These are phyloP conservation scores for Colletotrichum gigasporum DNA, from an alignment of 2,329 filamentous ascomycete genomes.

Conservation along the genomic window DNA sequence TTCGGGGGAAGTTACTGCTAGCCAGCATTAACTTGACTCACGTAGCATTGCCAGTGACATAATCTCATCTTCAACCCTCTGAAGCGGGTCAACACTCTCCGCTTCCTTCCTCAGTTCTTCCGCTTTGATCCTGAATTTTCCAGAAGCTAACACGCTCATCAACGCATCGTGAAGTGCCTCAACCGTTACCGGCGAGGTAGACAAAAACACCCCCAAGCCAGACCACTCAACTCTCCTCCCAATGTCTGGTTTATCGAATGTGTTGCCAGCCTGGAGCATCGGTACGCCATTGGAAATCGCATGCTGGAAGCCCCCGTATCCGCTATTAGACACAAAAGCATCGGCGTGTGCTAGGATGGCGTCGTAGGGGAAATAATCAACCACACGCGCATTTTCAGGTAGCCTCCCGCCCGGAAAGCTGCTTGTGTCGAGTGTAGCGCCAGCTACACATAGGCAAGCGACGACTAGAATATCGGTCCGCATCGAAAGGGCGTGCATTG, in stretches of 20 bases:
- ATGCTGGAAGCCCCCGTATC: constrained; percentile 58
- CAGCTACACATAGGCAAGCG: constrained; percentile 22
- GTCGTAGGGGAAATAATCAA: constrained; percentile 60
- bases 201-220: constrained; percentile 31
- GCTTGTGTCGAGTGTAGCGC: background rate
- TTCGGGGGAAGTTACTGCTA: too few relatives aligned
- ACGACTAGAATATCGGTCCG: constrained; percentile 47
- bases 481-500: constrained; percentile 50
- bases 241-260: constrained; percentile 46
- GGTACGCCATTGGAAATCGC: constrained; percentile 55
- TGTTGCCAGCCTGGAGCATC: constrained; percentile 54
- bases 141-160: constrained; percentile 31
- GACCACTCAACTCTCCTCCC: constrained; percentile 35
- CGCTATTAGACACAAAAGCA: constrained; percentile 58
- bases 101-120: constrained; percentile 34
- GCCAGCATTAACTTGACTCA: too few relatives aligned
- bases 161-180: constrained; percentile 33
- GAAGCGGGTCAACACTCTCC: background rate
- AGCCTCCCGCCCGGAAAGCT: constrained; percentile 38
- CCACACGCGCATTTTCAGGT: constrained; percentile 52
- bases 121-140: constrained; percentile 32
- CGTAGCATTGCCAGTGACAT: background rate
- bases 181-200: constrained; percentile 40
- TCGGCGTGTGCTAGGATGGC: constrained; percentile 52
- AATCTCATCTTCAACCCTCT: constrained; percentile 3